phyloP scores from a whole-genome alignment of 768 basidiomycete genomes.

The Xerocomellus intermedius region DNA sequence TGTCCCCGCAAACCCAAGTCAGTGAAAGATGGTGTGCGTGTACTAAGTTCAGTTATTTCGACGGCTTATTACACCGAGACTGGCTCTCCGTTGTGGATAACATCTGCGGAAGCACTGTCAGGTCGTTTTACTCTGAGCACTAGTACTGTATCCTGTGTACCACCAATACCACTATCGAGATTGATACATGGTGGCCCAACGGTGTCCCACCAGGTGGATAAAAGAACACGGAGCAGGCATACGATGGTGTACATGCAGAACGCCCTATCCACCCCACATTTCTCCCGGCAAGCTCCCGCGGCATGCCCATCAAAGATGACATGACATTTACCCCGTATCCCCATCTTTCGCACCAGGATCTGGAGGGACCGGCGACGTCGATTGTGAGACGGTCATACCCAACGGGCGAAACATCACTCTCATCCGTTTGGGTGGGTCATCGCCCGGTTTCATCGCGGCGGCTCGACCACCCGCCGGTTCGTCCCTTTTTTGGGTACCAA shows the following conservation, averaged over 20 bases:
- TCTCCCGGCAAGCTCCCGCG: constrained; percentile 32
- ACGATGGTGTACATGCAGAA: constrained; percentile 2
- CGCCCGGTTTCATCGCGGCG: constrained; percentile 31
- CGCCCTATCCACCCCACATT: constrained; percentile 3
- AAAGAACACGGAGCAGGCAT: constrained; percentile 9
- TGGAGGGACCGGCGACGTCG: constrained; percentile 49
- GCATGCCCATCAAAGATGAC: neutral
- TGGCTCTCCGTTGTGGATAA: too few relatives aligned
- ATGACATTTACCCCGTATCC: constrained; percentile 56
- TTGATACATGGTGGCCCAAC: constrained; percentile 5
- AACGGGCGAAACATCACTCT: constrained; percentile 64
- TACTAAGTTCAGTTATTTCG: too few relatives aligned
- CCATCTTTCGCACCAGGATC: constrained; percentile 69
- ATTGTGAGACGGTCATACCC: constrained; percentile 27
- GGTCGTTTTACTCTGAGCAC: neutral
- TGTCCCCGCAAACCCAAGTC: too few relatives aligned
- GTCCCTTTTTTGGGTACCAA: constrained; percentile 46
- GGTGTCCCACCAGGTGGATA: constrained; percentile 1
- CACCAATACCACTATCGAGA: constrained; percentile 2
- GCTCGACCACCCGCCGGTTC: constrained; percentile 21
- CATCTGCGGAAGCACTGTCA: neutral
- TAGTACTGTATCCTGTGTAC: constrained; percentile 3
- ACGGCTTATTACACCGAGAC: too few relatives aligned
- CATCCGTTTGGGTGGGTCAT: constrained; percentile 62
- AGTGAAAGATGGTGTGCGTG: too few relatives aligned